These are phyloP conservation scores for Spizellomyces sp. DNA, from an alignment of 192 early-diverging fungal genomes.

Conservation along the genomic window DNA sequence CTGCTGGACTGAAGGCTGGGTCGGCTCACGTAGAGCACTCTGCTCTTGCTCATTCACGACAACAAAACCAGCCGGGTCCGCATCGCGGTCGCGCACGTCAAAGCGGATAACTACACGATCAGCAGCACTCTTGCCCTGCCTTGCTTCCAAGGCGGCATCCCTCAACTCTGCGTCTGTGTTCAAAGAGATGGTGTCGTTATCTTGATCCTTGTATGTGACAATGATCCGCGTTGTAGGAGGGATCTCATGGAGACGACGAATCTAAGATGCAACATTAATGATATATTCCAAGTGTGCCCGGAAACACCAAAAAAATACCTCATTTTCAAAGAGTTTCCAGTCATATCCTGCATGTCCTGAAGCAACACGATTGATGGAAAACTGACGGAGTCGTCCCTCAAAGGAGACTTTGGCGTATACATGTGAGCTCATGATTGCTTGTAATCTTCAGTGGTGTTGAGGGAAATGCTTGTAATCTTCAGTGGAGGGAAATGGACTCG, in stretches of 20 bases:
- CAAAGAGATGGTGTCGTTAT: slow-evolving; percentile 33
- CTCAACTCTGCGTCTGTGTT: slow-evolving; percentile 38
- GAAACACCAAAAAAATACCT: not conserved
- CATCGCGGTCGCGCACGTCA: not conserved
- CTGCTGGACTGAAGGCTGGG: not conserved
- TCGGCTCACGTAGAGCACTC: not conserved
- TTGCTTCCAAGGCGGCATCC: not conserved
- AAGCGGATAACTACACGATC: not conserved
- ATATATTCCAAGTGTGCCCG: not conserved
- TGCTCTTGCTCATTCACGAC: not conserved
- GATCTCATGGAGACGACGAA: slow-evolving; percentile 23
- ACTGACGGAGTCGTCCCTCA: not conserved
- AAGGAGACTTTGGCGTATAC: not conserved
- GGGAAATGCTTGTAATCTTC: too few relatives aligned
- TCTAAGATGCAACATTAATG: slow-evolving; percentile 10
- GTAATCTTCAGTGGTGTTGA: too few relatives aligned
- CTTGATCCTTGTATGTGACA: slow-evolving; percentile 35
- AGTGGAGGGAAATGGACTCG: too few relatives aligned
- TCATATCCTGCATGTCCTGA: not conserved
- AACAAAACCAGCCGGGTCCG: not conserved
- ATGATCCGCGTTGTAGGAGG: slow-evolving; percentile 5
- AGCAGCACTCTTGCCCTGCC: not conserved
- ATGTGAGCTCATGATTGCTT: too few relatives aligned
- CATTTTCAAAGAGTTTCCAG: not conserved
- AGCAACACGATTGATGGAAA: not conserved